Evolutionary conservation across 2,329 filamentous ascomycete genomes (phyloP), one percentile per base, ranked within the genome.

Genomic region (Calonectria multiphialidica): DNA sequence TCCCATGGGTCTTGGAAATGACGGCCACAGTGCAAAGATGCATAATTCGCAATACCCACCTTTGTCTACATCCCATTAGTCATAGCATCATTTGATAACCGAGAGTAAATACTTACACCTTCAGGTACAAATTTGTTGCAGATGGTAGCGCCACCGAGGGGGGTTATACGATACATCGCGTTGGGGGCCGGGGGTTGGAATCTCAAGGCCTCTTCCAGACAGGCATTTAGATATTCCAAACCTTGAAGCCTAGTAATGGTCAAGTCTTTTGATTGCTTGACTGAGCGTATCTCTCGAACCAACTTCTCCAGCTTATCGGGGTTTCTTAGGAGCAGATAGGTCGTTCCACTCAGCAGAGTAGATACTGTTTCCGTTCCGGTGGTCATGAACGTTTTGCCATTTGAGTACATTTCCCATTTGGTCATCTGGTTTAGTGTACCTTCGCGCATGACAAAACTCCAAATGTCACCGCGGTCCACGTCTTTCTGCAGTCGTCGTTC

Each of bases 1-100:
- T 59, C 33, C 33, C 53, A 25, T 25, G 74, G 68, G 49, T 61
- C 61, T 66, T 70, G 28, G 42, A 64, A 40, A 70, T 21, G 23
- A 40, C 61, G 35, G n/a, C 30, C 15, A 33, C 53, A 57, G 40
- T 59, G 53, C 21, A 37, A 59, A 21, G 65, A 18, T n/a, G 40
- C 65, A 35, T 67, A 67, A 25, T 47, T 44, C 15, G 50, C 25
- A 61, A 67, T 33, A 28, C 53, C 50, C 2, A 49, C 33, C 30
- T 33, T 45, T 5, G 65, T 59, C 65, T 67, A 45, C 28, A 59
- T 21, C 10, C n/a, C 15, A 35, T 67, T n/a, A 49, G n/a, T 28
- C n/a, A 45, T 28, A 15, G 21, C 18, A 33, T 40, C 4, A 16
- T 15, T 33, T 5, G 25, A n/a, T 15, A 12, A 10, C 49, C 18